phyloP scores from a whole-genome alignment of 1,284 basidiomycete species.

The Cutaneotrichosporon cavernicola region DNA sequence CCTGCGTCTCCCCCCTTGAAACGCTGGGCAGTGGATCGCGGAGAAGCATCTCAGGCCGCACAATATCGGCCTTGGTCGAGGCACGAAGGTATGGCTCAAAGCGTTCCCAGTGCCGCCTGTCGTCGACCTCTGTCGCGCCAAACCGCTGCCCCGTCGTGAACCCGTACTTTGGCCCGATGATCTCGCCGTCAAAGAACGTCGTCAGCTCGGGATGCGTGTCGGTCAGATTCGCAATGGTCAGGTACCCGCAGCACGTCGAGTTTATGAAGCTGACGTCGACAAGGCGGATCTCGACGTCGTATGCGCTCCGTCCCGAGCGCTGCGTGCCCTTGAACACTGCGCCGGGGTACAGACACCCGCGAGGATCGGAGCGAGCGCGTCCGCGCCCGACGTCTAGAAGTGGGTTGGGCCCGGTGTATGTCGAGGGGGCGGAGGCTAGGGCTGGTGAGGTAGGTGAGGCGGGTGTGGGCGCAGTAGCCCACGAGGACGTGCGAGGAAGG shows the following conservation, averaged over 20 bases:
- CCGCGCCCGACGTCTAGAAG: conserved; percentile 70
- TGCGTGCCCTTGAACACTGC: conserved; percentile 75
- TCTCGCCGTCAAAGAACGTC: conserved; percentile 91
- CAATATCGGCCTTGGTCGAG: conserved; percentile 59
- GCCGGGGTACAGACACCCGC: conserved; percentile 78
- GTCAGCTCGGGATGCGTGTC: conserved; percentile 87
- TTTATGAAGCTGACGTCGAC: conserved; percentile 76
- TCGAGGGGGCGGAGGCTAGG: not conserved
- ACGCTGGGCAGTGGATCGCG: conserved; percentile 55
- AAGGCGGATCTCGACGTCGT: conserved; percentile 78
- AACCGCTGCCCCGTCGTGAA: conserved; percentile 76
- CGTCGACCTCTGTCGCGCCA: conserved; percentile 81
- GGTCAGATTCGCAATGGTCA: conserved; percentile 82
- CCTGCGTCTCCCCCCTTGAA: conserved; percentile 29
- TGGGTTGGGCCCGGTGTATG: conserved; percentile 57
- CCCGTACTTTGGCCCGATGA: conserved; percentile 78
- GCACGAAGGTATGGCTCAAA: conserved; percentile 83
- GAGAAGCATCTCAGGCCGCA: conserved; percentile 71
- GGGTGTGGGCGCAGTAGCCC: conserved; percentile 27
- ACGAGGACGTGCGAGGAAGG: conserved; percentile 36
- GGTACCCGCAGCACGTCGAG: conserved; percentile 79
- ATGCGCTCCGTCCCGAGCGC: conserved; percentile 76
- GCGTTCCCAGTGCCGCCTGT: conserved; percentile 84
- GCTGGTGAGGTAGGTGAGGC: not conserved
- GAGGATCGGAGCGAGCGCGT: conserved; percentile 68